These are phyloP conservation scores for Scedosporium apiospermum DNA, from an alignment of 2,329 filamentous ascomycete genomes.

Conservation along the genomic window DNA sequence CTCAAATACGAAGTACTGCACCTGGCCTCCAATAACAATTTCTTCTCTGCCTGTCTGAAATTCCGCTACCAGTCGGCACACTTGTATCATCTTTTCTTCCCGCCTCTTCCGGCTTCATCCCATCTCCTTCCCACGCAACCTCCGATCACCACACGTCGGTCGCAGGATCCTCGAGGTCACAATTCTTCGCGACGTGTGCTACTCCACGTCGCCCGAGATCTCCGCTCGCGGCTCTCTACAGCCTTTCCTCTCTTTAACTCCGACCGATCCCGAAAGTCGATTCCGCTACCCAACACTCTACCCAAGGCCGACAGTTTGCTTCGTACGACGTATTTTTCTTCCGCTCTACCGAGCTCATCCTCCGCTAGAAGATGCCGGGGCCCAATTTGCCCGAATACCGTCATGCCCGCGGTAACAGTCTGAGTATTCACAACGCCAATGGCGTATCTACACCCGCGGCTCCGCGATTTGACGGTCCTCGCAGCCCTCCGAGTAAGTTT, in stretches of 20 bases:
- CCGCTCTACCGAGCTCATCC: neutral
- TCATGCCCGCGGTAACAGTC: constrained; percentile 48
- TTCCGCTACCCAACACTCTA: neutral
- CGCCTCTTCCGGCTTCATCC: neutral
- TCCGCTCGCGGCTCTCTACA: neutral
- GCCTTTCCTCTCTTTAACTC: neutral
- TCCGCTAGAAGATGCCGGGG: constrained; percentile 12
- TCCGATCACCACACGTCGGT: neutral
- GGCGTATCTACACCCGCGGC: constrained; percentile 16
- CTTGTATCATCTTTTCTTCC: neutral
- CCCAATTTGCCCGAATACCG: constrained; percentile 40
- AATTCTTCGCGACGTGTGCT: neutral
- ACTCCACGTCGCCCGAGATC: neutral
- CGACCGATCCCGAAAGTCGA: neutral
- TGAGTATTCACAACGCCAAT: constrained; percentile 34
- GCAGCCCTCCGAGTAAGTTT: constrained; percentile 53
- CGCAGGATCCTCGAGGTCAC: neutral
- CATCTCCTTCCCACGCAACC: neutral
- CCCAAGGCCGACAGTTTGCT: neutral
- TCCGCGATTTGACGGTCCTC: constrained; percentile 45
- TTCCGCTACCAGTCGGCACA: neutral
- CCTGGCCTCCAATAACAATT: neutral
- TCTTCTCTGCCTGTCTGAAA: neutral
- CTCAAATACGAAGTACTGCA: neutral
- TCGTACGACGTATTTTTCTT: neutral